These are phyloP conservation scores for Castanea sativa DNA, from an alignment of 306 rosid species.

Conservation along the genomic window DNA sequence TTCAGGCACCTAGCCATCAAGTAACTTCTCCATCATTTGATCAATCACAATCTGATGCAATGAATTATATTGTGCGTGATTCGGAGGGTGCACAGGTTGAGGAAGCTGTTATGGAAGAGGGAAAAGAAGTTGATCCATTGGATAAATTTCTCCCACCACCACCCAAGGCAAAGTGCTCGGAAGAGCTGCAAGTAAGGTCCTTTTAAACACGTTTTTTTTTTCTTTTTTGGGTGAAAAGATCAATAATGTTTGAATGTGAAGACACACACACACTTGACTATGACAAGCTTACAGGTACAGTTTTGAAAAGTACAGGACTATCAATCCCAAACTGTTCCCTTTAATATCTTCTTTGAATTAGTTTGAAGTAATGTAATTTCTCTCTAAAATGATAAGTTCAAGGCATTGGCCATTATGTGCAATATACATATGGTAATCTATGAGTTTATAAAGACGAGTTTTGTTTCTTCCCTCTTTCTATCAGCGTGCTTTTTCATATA, in stretches of 20 bases:
- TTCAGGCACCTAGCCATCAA: slow-evolving; percentile 54
- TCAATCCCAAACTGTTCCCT: not conserved
- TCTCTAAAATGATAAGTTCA: not conserved
- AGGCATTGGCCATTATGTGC: not conserved
- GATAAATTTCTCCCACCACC: slow-evolving; percentile 80
- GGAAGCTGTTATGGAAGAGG: slow-evolving; percentile 47
- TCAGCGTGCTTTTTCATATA: not conserved
- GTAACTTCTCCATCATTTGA: slow-evolving; percentile 52
- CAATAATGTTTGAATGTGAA: not conserved
- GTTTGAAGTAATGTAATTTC: not conserved
- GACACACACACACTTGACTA: not conserved
- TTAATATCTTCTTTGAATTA: not conserved
- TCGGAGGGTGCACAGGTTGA: slow-evolving; percentile 45
- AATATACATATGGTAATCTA: not conserved
- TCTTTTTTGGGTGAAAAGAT: not conserved
- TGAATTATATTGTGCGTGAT: slow-evolving; percentile 40
- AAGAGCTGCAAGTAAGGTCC: slow-evolving; percentile 76
- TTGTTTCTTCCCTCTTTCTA: not conserved
- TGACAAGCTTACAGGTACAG: not conserved
- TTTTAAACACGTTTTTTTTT: slow-evolving; percentile 3
- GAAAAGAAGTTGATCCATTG: slow-evolving; percentile 47
- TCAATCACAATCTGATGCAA: slow-evolving; percentile 43
- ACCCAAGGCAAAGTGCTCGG: slow-evolving; percentile 68
- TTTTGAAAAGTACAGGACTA: not conserved
- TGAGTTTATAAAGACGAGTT: not conserved